These are phyloP conservation scores for Ceratobasidium sp. DNA, from an alignment of 1,284 basidiomycete genomes.

Conservation along the genomic window DNA sequence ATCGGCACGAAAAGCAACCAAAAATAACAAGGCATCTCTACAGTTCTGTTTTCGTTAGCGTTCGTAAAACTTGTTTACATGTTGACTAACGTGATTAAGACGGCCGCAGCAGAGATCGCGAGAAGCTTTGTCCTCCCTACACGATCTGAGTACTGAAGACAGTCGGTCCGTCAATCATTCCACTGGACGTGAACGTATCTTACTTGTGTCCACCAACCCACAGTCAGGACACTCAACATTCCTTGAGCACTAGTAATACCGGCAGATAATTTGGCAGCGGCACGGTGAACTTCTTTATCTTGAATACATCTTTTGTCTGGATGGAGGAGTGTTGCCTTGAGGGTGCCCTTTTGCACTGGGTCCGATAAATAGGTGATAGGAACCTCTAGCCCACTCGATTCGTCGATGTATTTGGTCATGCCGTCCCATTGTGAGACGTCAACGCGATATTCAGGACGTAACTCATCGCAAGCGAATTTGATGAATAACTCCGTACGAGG, in stretches of 20 bases:
- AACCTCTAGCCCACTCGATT: background rate
- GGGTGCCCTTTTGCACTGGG: background rate
- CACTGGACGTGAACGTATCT: slow-evolving; percentile 47
- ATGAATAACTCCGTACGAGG: slow-evolving; percentile 41
- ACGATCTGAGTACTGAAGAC: slow-evolving; percentile 73
- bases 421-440: background rate
- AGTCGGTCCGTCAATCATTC: background rate
- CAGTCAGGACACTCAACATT: slow-evolving; percentile 40
- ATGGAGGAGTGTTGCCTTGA: slow-evolving; percentile 22
- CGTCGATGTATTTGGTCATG: background rate
- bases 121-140: slow-evolving; percentile 75
- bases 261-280: slow-evolving; percentile 36
- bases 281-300: slow-evolving; percentile 40
- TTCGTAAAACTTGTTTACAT: background rate
- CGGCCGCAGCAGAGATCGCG: slow-evolving; percentile 66
- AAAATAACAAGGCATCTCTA: slow-evolving; percentile 70
- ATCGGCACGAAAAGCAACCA: slow-evolving; percentile 65
- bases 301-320: slow-evolving; percentile 38
- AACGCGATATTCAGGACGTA: slow-evolving; percentile 40
- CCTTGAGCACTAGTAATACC: slow-evolving; percentile 36
- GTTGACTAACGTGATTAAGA: slow-evolving; percentile 60
- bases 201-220: slow-evolving; percentile 59
- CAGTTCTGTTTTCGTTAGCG: slow-evolving; percentile 14
- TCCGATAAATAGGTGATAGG: slow-evolving; percentile 4
- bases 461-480: slow-evolving; percentile 41